A percentile compares a stretch with the other conserved stretches of the same genome.
phyloP scores from a whole-genome alignment of 1,284 basidiomycete species.

The Ceratobasidium sp. region DNA sequence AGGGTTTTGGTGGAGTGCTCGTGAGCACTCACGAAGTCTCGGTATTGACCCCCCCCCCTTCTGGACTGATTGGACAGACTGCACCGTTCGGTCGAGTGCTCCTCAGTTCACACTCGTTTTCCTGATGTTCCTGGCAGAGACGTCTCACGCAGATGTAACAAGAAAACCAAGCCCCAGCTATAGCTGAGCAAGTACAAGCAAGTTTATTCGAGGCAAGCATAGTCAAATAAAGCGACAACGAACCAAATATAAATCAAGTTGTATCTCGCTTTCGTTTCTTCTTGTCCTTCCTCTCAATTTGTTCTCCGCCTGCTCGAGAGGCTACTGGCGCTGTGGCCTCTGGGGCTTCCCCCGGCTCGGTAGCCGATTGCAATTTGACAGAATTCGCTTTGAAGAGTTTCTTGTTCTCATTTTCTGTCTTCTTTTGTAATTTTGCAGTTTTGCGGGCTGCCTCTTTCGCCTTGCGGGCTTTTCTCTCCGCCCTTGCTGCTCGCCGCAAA shows the following conservation, averaged over 20 bases:
- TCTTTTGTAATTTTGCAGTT: slow-evolving; percentile 28
- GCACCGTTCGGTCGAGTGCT: no score
- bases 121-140: no score
- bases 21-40: no score
- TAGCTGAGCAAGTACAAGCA: neutral
- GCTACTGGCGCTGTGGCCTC: neutral
- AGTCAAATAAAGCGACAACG: neutral
- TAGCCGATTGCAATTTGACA: neutral
- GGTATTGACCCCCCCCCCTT: no score
- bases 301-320: neutral
- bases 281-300: slow-evolving; percentile 2
- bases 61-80: no score
- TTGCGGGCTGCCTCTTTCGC: slow-evolving; percentile 33
- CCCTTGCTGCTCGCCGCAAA: slow-evolving; percentile 2
- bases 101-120: no score
- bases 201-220: neutral
- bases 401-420: slow-evolving; percentile 18
- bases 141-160: no score
- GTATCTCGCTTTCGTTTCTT: slow-evolving; percentile 9
- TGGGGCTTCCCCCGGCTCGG: neutral
- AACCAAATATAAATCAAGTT: neutral
- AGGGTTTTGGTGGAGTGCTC: no score
- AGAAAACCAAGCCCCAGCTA: no score
- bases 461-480: slow-evolving; percentile 40
- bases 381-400: neutral